Evolutionary conservation across 129 eudicot genomes (phyloP).

Genomic region (Escallonia herrerae): DNA sequence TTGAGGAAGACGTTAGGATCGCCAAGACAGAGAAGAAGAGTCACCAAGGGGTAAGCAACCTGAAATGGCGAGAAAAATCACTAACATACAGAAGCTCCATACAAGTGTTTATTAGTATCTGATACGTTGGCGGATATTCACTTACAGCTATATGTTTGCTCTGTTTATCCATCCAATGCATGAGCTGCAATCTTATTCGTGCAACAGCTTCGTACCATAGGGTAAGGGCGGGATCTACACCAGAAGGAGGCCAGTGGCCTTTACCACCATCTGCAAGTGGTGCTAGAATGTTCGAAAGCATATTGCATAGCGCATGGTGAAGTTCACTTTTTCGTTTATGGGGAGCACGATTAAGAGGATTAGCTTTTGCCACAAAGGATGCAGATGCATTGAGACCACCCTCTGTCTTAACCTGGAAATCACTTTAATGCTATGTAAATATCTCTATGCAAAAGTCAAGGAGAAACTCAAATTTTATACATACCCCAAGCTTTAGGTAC

Average conservation of each 20-base stretch:
- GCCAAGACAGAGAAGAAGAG: conserved; percentile 97
- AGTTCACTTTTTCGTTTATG: conserved; percentile 97
- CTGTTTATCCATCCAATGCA: conserved; percentile 97
- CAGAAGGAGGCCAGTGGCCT: conserved; percentile 96
- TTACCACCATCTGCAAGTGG: conserved; percentile 96
- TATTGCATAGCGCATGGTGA: conserved; percentile 89
- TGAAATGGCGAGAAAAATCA: conserved; percentile 10
- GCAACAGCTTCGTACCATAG: conserved; percentile 98
- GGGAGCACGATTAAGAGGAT: conserved; percentile 86
- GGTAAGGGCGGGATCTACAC: conserved; percentile 86
- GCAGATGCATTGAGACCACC: conserved; percentile 94
- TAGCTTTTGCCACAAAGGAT: conserved; percentile 96
- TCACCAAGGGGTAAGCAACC: conserved; percentile 97
- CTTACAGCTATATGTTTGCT: conserved; percentile 95
- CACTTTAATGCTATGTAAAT: conserved; percentile 7
- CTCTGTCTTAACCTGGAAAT: conserved; percentile 87
- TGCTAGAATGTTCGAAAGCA: conserved; percentile 91
- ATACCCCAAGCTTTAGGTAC: conserved; percentile 96
- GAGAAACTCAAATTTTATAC: conserved; percentile 14
- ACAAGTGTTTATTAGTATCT: too few species aligned
- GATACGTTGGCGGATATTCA: not conserved
- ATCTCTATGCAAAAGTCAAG: not conserved
- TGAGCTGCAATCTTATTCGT: conserved; percentile 72
- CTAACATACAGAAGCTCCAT: not conserved
- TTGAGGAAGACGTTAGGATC: conserved; percentile 77